Base-by-base conservation (phyloP, 1,284 basidiomycete species). In the Leccinum subrobustum region DNA sequence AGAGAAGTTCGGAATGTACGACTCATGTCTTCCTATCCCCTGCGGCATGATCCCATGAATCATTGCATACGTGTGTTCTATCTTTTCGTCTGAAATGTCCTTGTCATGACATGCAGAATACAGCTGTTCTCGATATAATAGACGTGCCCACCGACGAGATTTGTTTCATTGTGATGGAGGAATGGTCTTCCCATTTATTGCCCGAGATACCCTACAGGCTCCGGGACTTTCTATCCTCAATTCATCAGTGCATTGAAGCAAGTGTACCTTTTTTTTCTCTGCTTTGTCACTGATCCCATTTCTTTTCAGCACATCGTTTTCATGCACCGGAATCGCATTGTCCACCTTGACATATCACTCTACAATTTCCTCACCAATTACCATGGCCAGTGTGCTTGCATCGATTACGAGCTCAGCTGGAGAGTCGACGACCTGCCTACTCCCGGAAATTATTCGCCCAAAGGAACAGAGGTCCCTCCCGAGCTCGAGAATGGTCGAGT, bases 161-260 rank as follows among this genome's bases (percentile, higher is more conserved):
- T 37, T 84, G 78, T 7, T 86, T 91, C 66, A 85, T 91, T 59
- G 83, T 91, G 44, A 90, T 90, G 88, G 89, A 90, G 70, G 84
- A 89, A 71, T 91, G 89, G 88, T 87, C 85, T 16, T 78, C 87
- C 8, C 80, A 86, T 59, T 73, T 88, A 25, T 77, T 87, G 31
- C 73, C 80, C 5, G 79, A 77, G 56, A 72, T 77, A 25, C 83
- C 85, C 16, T 81, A 80, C 67, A 83, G 78, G 64, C 69, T 86
- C 54, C 74, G 74, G 47, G 72, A 78, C 9, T 88, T 89, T 66
- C 71, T 90, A 29, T 76, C 75, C 4, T 80, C 80, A n/a, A 66
- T 90, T 54, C 81, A 81, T 18, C 86, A 88, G 68, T 86, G 83
- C 64, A 83, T 89, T 55, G 86, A 89, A 76, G 88, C 86, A 66